These are phyloP conservation scores for Ilex asprella DNA, from an alignment of 257 asterid genomes.

Conservation along the genomic window DNA sequence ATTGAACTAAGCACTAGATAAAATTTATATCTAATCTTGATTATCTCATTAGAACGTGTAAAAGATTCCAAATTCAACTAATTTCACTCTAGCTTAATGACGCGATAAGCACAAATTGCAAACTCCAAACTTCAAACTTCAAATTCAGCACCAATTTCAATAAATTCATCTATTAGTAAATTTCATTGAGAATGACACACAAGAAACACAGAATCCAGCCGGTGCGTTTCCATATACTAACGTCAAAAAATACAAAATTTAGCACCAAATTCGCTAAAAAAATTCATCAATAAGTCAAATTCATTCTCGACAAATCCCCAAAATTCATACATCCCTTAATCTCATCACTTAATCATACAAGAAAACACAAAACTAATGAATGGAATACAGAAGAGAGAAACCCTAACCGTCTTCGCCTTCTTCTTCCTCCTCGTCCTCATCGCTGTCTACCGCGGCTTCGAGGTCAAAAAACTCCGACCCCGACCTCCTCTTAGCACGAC, in stretches of 20 bases:
- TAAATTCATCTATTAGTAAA: too few relatives aligned
- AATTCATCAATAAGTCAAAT: neutral
- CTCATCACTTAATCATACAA: neutral
- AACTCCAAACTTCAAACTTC: neutral
- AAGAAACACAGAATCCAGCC: neutral
- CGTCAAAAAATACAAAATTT: neutral
- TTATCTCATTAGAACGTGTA: too few relatives aligned
- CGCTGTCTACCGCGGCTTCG: constrained; percentile 79
- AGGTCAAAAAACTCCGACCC: constrained; percentile 57
- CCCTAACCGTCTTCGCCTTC: constrained; percentile 86
- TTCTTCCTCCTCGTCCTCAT: constrained; percentile 89
- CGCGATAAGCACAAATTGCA: neutral
- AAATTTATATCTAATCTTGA: neutral
- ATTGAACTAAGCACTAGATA: neutral
- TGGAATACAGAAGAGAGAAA: neutral
- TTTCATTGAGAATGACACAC: neutral
- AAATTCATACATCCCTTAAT: neutral
- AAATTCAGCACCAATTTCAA: neutral
- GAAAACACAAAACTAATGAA: neutral
- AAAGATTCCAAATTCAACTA: too few relatives aligned
- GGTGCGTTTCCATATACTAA: neutral
- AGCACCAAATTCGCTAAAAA: neutral
- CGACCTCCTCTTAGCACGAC: constrained; percentile 32
- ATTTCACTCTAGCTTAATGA: too few relatives aligned
- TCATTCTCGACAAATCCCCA: neutral